Conservation (phyloP, 2,329 filamentous ascomycete genomes). For the Penicillium sp. region DNA sequence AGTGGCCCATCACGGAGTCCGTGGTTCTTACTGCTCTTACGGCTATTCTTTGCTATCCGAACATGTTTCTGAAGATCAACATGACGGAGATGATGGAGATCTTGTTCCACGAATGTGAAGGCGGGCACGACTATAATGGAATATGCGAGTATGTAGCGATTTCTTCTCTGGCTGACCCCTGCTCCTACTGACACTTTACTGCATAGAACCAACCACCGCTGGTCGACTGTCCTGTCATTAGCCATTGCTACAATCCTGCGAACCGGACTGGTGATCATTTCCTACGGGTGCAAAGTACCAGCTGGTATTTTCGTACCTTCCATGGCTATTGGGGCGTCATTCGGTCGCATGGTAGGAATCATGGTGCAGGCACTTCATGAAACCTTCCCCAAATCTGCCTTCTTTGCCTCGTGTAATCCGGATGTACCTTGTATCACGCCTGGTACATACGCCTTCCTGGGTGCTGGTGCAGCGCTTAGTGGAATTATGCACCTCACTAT, state of each 20-base stretch:
- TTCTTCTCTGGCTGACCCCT: background rate
- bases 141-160: constrained; percentile 69
- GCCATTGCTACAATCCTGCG: constrained; percentile 78
- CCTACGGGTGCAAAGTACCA: constrained; percentile 96
- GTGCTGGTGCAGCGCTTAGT: constrained; percentile 85
- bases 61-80: constrained; percentile 91
- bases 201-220: constrained; percentile 64
- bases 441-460: constrained; percentile 94
- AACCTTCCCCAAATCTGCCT: constrained; percentile 75
- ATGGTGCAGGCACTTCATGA: constrained; percentile 89
- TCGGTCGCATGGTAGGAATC: constrained; percentile 92
- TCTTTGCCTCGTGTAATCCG: constrained; percentile 86
- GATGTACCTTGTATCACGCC: constrained; percentile 96
- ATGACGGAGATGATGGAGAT: constrained; percentile 99
- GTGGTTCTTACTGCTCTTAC: constrained; percentile 81
- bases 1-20: constrained; percentile 84
- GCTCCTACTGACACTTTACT: constrained; percentile 18
- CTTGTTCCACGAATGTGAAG: constrained; percentile 90
- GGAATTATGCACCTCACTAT: constrained; percentile 99
- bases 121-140: constrained; percentile 82
- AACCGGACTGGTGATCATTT: constrained; percentile 85
- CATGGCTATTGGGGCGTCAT: constrained; percentile 95
- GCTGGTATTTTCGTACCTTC: constrained; percentile 97
- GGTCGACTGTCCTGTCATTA: constrained; percentile 77
- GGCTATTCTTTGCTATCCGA: constrained; percentile 93